A percentile compares a stretch with the other conserved stretches of the same genome.
These are phyloP conservation scores for Dipodascus albidus DNA, from an alignment of 805 yeast species.

Conservation along the genomic window DNA sequence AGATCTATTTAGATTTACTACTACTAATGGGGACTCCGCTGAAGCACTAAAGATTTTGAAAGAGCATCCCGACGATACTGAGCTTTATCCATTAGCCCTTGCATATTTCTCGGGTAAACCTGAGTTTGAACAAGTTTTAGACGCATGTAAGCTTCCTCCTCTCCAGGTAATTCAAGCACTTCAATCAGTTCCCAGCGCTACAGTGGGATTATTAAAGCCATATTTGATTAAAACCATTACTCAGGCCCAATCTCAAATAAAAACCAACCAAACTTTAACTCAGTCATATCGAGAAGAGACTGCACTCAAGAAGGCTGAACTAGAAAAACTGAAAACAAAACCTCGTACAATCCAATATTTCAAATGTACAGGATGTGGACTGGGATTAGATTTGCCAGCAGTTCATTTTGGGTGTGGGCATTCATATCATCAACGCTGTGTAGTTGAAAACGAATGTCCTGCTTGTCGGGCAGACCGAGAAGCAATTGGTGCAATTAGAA, in stretches of 20 bases:
- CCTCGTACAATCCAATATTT: constrained; percentile 49
- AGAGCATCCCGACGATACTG: constrained; percentile 49
- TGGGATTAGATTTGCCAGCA: constrained; percentile 61
- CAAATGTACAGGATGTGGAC: constrained; percentile 54
- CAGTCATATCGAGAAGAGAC: constrained; percentile 61
- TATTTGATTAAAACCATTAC: constrained; percentile 52
- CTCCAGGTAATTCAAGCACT: constrained; percentile 66
- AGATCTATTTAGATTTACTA: constrained; percentile 54
- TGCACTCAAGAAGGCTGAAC: constrained; percentile 36
- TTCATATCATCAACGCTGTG: constrained; percentile 74
- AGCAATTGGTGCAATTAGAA: constrained; percentile 45
- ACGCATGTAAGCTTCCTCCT: constrained; percentile 53
- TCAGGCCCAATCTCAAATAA: constrained; percentile 49
- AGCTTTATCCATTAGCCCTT: constrained; percentile 54
- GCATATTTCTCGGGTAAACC: constrained; percentile 47
- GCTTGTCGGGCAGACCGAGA: constrained; percentile 63
- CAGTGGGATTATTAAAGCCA: constrained; percentile 62
- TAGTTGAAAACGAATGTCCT: constrained; percentile 52
- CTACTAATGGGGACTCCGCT: constrained; percentile 44
- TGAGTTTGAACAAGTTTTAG: constrained; percentile 39
- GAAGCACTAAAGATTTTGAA: constrained; percentile 47
- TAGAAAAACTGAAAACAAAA: constrained; percentile 38
- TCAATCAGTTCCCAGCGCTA: constrained; percentile 48
- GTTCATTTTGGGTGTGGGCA: constrained; percentile 81
- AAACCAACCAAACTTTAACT: constrained; percentile 55